Evolutionary conservation across 768 basidiomycete genomes (phyloP), one percentile per base, ranked within the genome.

Genomic region (Boletus rubescentipes): DNA sequence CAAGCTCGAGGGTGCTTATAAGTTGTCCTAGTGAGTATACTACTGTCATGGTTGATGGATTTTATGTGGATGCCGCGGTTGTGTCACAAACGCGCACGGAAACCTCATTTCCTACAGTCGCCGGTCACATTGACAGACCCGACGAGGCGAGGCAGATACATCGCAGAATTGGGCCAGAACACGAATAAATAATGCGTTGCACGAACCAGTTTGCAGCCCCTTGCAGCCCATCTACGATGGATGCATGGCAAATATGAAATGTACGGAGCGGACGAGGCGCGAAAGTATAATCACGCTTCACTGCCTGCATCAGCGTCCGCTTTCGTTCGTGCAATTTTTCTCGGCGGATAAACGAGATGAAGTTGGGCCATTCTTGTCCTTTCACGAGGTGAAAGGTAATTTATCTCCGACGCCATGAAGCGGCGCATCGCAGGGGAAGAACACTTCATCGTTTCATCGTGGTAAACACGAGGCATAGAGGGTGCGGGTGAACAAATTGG

Each of bases 41-140:
- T 51, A 51, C 44, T 37, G 21, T 53, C 58, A 59, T 58, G 50
- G 46, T 53, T 21, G 38, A 55, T 57, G 57, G 60, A 52, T 59
- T 63, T 72, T 67, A 67, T 69, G 65, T 66, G 66, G 60, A 61
- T 61, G 40, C 58, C 42, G 49, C 52, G 64, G 57, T 65, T 63
- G 67, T 65, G 68, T 65, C 64, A 67, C 67, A 63, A 65, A 64
- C 54, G 66, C 66, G 67, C 73, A 74, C 67, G 75, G 63, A 67
- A 69, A 66, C 69, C 72, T 62, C 75, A 66, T 73, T 74, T 51
- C 66, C 67, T 61, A 39, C 60, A 61, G 61, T 67, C 67, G 49
- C 68, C 68, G 60, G 59, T 67, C 55, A 66, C 67, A 63, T 63
- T 68, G 58, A 58, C 67, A 63, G 63, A 60, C 64, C 66, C 60